These are phyloP conservation scores for Carnegiea gigantea DNA, from an alignment of 179 eudicot genomes.

Conservation along the genomic window DNA sequence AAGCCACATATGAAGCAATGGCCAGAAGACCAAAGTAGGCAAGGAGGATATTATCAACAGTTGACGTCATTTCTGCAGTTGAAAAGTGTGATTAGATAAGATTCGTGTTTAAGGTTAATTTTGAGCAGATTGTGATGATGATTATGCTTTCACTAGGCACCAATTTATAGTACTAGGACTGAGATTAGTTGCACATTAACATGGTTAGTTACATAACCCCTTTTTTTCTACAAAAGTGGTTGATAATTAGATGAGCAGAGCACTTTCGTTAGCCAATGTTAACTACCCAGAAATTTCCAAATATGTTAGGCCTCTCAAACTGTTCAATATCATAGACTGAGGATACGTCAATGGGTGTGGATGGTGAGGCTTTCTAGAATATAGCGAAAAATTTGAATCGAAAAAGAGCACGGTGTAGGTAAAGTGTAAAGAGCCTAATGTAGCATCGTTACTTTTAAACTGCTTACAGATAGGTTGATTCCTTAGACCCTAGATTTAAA, in stretches of 20 bases:
- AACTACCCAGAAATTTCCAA: neutral
- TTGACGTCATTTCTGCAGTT: neutral
- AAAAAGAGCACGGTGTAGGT: too few species aligned
- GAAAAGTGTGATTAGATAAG: neutral
- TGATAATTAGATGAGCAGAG: neutral
- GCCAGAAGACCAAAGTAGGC: neutral
- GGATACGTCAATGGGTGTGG: neutral
- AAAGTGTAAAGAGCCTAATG: too few species aligned
- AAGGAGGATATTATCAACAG: neutral
- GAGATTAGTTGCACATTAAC: neutral
- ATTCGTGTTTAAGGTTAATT: neutral
- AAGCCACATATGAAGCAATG: neutral
- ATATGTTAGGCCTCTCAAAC: neutral
- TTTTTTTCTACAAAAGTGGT: neutral
- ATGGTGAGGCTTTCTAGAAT: too few species aligned
- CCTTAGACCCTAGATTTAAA: neutral
- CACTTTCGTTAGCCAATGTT: neutral
- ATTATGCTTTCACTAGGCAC: neutral
- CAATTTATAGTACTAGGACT: neutral
- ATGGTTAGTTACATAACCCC: neutral
- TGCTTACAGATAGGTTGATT: too few species aligned
- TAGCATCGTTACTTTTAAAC: too few species aligned
- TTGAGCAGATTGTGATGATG: neutral
- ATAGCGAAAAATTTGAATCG: neutral
- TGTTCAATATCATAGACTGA: neutral